Evolutionary conservation across 495 filamentous ascomycete species (phyloP), one percentile per base, ranked within the genome.

Genomic region (Hyaloscypha finlandica): DNA sequence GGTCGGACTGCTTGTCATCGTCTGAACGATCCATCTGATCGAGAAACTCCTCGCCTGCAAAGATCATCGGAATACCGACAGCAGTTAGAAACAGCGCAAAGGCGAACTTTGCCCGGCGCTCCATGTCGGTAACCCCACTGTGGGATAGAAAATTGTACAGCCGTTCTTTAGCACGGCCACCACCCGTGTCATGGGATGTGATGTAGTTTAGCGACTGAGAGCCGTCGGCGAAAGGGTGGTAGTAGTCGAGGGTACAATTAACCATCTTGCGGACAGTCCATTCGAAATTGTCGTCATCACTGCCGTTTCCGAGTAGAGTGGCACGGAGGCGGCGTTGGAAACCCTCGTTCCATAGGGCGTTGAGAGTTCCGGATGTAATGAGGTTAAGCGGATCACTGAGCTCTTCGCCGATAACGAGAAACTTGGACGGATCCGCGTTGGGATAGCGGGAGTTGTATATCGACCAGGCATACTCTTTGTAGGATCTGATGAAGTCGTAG

Each of bases 31-130:
- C 75, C 67, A 72, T 71, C 57, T 73, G 65, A 57, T 77, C 75
- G 20, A 52, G 29, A 52, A 77, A 77, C 68, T 77, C 74, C 64
- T 77, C 75, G 5, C 75, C 75, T 1, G 75, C 75, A 56, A 77
- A 73, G 16, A 77, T 77, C 74, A 77, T 76, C 9, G 75, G 75
- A 1, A 75, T 69, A 14, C 75, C 74, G 29, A 77, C 75, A n/a
- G 70, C 66, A n/a, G 74, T 77, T 11, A 77, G 57, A 20, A 77
- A 68, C 8, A 70, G 61, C 12, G 70, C 74, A 51, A 74, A 75
- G 4, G 75, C 75, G 25, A 77, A 65, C 66, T 71, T 72, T 33
- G 70, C 69, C 8, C 74, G 66, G 55, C 61, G 48, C 59, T 69
- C 72, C 2, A 72, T 63, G 53, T 76, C 71, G 35, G 61, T 66